phyloP scores from a whole-genome alignment of 352 stramenopile genomes.

The Phytophthora hybrid region DNA sequence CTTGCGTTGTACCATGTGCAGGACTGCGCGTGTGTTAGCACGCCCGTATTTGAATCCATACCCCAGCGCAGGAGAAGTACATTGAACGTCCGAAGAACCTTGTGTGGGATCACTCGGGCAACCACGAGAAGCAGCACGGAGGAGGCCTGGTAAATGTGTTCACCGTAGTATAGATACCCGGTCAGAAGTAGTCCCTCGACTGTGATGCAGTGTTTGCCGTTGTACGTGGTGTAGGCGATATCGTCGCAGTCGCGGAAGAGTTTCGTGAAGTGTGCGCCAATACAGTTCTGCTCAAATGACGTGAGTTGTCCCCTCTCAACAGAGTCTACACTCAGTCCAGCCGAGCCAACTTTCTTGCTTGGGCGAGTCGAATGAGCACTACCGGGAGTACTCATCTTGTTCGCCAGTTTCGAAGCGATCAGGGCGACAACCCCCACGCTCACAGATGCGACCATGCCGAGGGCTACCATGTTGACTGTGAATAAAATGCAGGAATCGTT shows the following conservation, averaged over 20 bases:
- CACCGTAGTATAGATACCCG: background rate
- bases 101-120: constrained; percentile 8
- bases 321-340: too few relatives aligned
- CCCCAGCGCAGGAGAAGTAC: constrained; percentile 22
- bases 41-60: background rate
- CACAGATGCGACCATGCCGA: too few relatives aligned
- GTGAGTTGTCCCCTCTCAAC: background rate
- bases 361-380: too few relatives aligned
- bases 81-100: constrained; percentile 23
- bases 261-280: constrained; percentile 1
- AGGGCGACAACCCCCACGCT: too few relatives aligned
- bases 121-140: background rate
- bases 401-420: too few relatives aligned
- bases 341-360: too few relatives aligned
- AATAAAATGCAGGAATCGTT: too few relatives aligned
- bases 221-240: constrained; percentile 16
- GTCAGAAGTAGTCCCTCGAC: background rate
- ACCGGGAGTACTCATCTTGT: too few relatives aligned
- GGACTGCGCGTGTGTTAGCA: background rate
- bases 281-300: constrained; percentile 14
- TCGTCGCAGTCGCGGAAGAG: constrained; percentile 28
- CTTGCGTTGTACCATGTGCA: constrained; percentile 12
- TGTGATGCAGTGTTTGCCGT: background rate
- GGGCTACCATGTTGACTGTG: too few relatives aligned
- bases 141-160: background rate